Conservation (phyloP, 345 rosid genomes). For the Physaria fendleri region DNA sequence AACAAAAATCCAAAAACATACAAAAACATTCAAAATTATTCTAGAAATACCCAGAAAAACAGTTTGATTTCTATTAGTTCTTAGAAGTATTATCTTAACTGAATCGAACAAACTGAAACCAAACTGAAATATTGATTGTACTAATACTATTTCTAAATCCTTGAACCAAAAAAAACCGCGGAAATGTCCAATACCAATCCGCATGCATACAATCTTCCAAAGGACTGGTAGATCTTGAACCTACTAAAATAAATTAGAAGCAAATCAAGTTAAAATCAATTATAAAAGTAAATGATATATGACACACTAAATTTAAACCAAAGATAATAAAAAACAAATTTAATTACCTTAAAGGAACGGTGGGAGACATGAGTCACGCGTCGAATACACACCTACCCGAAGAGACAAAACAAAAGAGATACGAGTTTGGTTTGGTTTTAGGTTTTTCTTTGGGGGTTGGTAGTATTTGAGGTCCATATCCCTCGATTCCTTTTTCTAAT, state of each 20-base stretch:
- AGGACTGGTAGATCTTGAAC: neutral
- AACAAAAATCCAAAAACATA: too few species aligned
- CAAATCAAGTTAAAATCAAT: neutral
- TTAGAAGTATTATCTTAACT: too few species aligned
- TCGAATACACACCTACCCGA: constrained; percentile 28
- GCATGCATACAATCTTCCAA: constrained; percentile 1
- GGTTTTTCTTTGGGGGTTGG: constrained; percentile 27
- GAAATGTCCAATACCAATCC: too few species aligned
- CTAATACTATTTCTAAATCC: too few species aligned
- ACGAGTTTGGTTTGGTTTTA: constrained; percentile 30
- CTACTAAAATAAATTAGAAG: neutral
- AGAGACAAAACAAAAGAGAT: constrained; percentile 19
- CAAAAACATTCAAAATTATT: too few species aligned
- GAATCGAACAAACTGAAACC: too few species aligned
- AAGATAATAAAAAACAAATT: neutral
- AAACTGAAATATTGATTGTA: too few species aligned
- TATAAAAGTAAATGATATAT: neutral
- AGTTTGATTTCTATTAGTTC: too few species aligned
- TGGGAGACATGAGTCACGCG: constrained; percentile 16
- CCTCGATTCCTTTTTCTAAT: constrained; percentile 7
- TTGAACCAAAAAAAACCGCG: too few species aligned
- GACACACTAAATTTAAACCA: neutral
- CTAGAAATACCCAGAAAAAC: too few species aligned
- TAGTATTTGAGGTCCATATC: constrained; percentile 31
- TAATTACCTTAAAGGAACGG: constrained; percentile 12